phyloP scores from a whole-genome alignment of 2,329 filamentous ascomycete genomes.

The Sarocladium brachiariae region DNA sequence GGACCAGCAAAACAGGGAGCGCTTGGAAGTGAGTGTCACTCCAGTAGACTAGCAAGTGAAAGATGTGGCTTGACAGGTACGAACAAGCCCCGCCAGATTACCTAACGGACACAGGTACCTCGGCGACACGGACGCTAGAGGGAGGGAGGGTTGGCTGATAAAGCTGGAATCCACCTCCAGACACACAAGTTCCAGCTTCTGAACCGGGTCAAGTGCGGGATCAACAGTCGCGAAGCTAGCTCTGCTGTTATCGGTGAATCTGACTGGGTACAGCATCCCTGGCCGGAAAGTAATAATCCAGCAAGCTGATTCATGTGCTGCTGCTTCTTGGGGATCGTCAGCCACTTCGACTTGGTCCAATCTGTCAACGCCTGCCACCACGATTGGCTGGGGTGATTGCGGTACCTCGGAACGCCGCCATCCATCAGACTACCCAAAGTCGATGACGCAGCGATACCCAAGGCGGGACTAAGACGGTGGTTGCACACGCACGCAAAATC shows the following conservation, averaged over 20 bases:
- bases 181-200: neutral
- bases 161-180: neutral
- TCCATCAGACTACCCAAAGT: neutral
- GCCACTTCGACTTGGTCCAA: neutral
- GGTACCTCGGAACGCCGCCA: too few species aligned
- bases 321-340: neutral
- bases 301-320: neutral
- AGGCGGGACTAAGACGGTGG: neutral
- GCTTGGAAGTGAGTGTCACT: too few species aligned
- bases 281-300: neutral
- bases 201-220: too few species aligned
- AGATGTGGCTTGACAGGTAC: neutral
- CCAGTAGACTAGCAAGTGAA: too few species aligned
- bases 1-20: neutral
- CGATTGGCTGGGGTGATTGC: neutral
- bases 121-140: neutral
- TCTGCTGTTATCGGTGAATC: too few species aligned
- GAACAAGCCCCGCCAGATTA: neutral
- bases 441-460: conserved; percentile 7
- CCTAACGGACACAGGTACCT: neutral
- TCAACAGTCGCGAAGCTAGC: too few species aligned
- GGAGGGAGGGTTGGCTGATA: neutral
- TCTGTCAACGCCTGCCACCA: neutral
- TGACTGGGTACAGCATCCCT: too few species aligned
- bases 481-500: neutral